Percentiles rank a stretch among this genome's conserved stretches.
phyloP scores from a whole-genome alignment of 257 asterid genomes.

The Solanum ossicruentum region DNA sequence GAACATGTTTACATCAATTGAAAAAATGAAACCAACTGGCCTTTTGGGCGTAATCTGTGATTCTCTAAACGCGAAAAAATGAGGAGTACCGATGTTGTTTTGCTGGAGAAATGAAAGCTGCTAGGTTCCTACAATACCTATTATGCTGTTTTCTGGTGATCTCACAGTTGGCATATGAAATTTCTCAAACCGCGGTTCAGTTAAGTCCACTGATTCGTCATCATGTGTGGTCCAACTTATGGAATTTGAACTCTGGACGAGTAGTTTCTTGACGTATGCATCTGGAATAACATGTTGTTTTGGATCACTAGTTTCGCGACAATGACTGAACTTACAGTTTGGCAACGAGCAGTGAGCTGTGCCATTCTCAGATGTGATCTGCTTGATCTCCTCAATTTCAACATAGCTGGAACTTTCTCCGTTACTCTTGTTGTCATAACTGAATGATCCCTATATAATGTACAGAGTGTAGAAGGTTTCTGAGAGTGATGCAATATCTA shows the following conservation, averaged over 20 bases:
- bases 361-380: conserved; percentile 31
- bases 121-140: not conserved
- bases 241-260: conserved; percentile 21
- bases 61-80: not conserved
- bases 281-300: conserved; percentile 14
- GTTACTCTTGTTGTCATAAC: conserved; percentile 3
- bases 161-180: conserved; percentile 36
- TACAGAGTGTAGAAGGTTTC: not conserved
- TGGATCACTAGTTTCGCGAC: conserved; percentile 1
- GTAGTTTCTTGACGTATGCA: conserved; percentile 26
- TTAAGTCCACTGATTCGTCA: conserved; percentile 65
- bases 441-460: conserved; percentile 17
- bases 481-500: too few relatives aligned
- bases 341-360: conserved; percentile 7
- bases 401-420: conserved; percentile 5
- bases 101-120: not conserved
- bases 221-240: conserved; percentile 24
- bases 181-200: conserved; percentile 72
- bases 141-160: not conserved
- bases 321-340: not conserved
- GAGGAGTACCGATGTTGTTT: not conserved
- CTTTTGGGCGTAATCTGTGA: not conserved
- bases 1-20: not conserved
- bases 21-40: not conserved
- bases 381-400: conserved; percentile 52